Conservation (phyloP, 2,329 filamentous ascomycete species). For the Peltaster fructicola region DNA sequence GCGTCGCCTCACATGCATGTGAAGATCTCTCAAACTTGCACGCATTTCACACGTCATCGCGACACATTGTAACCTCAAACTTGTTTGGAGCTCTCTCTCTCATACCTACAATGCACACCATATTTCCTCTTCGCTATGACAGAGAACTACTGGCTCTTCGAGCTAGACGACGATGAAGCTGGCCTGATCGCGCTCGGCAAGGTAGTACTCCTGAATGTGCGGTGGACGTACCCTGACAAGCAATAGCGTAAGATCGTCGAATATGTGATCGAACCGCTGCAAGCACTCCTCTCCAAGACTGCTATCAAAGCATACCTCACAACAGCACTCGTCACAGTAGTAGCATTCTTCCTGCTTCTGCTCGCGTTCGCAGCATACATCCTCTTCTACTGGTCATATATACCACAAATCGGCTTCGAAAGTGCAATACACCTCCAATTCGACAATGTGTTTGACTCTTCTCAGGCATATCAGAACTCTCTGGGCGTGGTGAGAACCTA, state of each 20-base stretch:
- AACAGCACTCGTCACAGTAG: conserved; percentile 34
- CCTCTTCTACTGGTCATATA: conserved; percentile 51
- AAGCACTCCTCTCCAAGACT: conserved; percentile 39
- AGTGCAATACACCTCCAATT: conserved; percentile 50
- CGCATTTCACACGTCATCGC: no score
- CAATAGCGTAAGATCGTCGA: conserved; percentile 9
- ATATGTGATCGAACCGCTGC: conserved; percentile 35
- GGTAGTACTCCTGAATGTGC: neutral
- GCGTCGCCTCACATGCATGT: no score
- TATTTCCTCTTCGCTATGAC: no score
- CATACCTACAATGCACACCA: no score
- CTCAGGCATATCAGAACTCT: neutral
- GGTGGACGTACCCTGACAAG: neutral
- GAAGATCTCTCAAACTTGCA: no score
- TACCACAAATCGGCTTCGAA: conserved; percentile 46
- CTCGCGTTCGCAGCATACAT: conserved; percentile 44
- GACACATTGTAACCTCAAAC: no score
- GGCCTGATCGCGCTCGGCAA: neutral
- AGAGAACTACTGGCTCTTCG: no score
- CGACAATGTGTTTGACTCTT: conserved; percentile 26
- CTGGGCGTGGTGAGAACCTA: conserved; percentile 2
- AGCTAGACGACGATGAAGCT: conserved; percentile 1
- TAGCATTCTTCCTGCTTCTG: conserved; percentile 37
- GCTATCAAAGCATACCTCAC: conserved; percentile 49
- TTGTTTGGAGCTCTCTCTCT: no score